Conservation (phyloP, 1,139 yeast species). For the Candida sanyaensis region DNA sequence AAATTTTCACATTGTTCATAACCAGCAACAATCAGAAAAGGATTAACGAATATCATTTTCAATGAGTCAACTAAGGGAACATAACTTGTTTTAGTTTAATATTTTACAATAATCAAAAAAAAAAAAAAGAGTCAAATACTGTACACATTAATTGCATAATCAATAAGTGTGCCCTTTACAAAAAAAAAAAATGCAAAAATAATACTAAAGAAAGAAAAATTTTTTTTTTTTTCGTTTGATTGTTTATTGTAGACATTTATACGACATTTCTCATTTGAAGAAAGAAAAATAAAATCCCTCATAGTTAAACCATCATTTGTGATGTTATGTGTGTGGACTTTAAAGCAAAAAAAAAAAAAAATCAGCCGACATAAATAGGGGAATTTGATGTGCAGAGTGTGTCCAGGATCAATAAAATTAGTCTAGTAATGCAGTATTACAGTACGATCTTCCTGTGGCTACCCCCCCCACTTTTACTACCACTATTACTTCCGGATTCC, state of each 20-base stretch:
- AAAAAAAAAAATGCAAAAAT: not conserved
- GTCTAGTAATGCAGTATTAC: too few species aligned
- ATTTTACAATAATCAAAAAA: not conserved
- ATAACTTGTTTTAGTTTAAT: not conserved
- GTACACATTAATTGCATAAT: too few species aligned
- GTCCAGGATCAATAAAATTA: too few species aligned
- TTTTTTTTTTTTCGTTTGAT: not conserved
- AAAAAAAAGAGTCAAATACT: not conserved
- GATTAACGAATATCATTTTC: not conserved
- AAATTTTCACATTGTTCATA: too few species aligned
- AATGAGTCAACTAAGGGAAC: not conserved
- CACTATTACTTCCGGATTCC: not conserved
- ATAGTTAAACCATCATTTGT: not conserved
- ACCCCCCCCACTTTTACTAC: too few species aligned
- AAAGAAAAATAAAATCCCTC: conserved; percentile 4
- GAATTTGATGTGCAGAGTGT: not conserved
- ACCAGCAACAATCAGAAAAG: too few species aligned
- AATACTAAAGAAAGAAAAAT: not conserved
- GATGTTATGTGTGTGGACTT: not conserved
- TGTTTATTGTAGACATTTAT: not conserved
- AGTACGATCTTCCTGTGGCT: too few species aligned
- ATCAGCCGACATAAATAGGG: conserved; percentile 1
- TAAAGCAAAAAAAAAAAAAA: not conserved
- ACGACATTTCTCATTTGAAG: too few species aligned
- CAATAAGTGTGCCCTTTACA: too few species aligned